A percentile compares a stretch with the other conserved stretches of the same genome.
Conservation (phyloP, 2,329 filamentous ascomycete species). For the Hymenotorrendiella dingleyae region DNA sequence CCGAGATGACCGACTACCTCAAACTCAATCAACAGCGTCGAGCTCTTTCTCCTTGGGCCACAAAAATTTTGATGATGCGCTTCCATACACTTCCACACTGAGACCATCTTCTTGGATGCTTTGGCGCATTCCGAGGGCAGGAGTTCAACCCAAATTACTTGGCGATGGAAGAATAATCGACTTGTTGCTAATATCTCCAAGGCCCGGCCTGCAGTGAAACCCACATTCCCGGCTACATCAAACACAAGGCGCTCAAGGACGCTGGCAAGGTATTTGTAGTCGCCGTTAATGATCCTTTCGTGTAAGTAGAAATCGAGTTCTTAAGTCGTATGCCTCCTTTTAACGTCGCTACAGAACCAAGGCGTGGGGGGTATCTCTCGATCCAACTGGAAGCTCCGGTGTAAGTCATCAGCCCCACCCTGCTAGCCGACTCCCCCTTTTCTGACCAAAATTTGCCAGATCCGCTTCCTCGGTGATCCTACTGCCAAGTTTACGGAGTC, state of each 20-base stretch:
- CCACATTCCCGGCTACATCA: slow-evolving; percentile 84
- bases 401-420: slow-evolving; percentile 38
- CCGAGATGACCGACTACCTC: no score
- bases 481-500: slow-evolving; percentile 73
- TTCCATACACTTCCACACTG: no score
- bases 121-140: no score
- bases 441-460: slow-evolving; percentile 40
- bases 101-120: no score
- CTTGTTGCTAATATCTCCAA: slow-evolving; percentile 21
- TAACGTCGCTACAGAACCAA: slow-evolving; percentile 5
- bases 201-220: slow-evolving; percentile 57
- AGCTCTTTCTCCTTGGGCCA: no score
- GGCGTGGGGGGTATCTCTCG: slow-evolving; percentile 9
- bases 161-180: no score
- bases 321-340: background rate
- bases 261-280: slow-evolving; percentile 85
- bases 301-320: slow-evolving; percentile 53
- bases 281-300: slow-evolving; percentile 89
- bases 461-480: slow-evolving; percentile 85
- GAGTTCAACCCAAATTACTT: no score
- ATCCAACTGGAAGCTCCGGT: slow-evolving; percentile 40
- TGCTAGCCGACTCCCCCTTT: background rate
- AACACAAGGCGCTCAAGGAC: slow-evolving; percentile 67
- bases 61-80: no score
- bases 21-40: no score